Conservation (phyloP, 352 stramenopile species). For the Pythium folliculosum region DNA sequence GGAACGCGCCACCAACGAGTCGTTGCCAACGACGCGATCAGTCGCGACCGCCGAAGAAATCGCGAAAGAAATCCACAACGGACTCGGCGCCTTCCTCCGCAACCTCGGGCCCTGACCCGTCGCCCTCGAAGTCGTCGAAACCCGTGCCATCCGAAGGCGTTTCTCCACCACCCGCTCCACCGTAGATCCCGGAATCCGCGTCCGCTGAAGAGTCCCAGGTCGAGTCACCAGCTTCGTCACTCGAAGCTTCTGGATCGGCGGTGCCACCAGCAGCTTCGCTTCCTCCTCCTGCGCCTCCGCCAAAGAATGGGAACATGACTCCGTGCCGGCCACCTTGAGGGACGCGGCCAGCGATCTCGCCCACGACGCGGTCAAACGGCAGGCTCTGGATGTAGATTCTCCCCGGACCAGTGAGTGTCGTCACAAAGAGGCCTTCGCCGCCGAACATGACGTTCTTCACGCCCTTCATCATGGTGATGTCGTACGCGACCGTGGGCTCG, state of each 20-base stretch:
- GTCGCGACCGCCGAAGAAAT: constrained; percentile 46
- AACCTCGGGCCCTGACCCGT: constrained; percentile 8
- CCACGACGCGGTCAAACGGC: constrained; percentile 91
- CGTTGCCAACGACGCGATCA: constrained; percentile 9
- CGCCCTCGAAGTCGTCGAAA: constrained; percentile 29
- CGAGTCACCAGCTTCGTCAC: constrained; percentile 3
- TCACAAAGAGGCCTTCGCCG: constrained; percentile 94
- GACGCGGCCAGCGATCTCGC: constrained; percentile 89
- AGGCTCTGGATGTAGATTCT: constrained; percentile 92
- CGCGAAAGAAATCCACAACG: constrained; percentile 64
- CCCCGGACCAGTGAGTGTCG: constrained; percentile 90
- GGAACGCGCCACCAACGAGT: background rate
- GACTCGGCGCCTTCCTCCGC: constrained; percentile 31
- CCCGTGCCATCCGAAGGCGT: constrained; percentile 19
- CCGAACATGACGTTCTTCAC: constrained; percentile 95
- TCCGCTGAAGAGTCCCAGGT: constrained; percentile 42
- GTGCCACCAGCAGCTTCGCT: constrained; percentile 31
- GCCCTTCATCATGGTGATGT: constrained; percentile 91
- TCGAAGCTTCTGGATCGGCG: constrained; percentile 28
- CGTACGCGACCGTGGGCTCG: constrained; percentile 82
- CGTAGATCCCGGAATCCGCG: constrained; percentile 51
- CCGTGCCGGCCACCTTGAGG: constrained; percentile 73
- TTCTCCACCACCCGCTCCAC: constrained; percentile 16
- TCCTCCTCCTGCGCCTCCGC: constrained; percentile 52
- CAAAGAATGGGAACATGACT: constrained; percentile 88